Conservation (phyloP, 2,329 filamentous ascomycete species). For the Alternaria solani region DNA sequence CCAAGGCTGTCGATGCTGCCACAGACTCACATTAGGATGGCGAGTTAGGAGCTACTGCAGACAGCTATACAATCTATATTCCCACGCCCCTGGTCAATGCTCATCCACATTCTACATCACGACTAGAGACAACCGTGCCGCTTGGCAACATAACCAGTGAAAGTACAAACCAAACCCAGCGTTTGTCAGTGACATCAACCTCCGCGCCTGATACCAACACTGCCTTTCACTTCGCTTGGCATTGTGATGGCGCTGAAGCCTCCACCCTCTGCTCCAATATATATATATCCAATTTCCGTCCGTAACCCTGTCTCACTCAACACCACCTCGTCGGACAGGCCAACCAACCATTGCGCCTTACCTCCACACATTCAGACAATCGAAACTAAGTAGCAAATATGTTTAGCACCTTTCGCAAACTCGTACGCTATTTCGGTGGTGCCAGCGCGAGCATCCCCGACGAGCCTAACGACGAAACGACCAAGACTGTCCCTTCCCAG, state of each 20-base stretch:
- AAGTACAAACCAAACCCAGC: not conserved
- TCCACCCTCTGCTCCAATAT: not conserved
- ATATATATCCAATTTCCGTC: not conserved
- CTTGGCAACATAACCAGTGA: not conserved
- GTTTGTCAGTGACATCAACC: not conserved
- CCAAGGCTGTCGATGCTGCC: constrained; percentile 19
- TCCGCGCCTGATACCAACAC: not conserved
- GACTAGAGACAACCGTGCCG: not conserved
- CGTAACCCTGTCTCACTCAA: not conserved
- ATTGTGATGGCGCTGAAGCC: not conserved
- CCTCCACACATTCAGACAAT: no score
- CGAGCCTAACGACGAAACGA: not conserved
- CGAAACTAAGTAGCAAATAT: not conserved
- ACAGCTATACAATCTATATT: not conserved
- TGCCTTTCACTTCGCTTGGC: not conserved
- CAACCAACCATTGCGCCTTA: not conserved
- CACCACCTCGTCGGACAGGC: not conserved
- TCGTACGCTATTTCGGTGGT: not conserved
- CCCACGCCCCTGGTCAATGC: not conserved
- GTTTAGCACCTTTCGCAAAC: not conserved
- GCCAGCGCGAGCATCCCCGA: not conserved
- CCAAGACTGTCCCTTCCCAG: not conserved
- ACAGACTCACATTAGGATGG: not conserved
- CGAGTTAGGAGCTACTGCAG: not conserved
- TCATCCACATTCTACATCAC: no score